These are phyloP conservation scores for Inga laurina DNA, from an alignment of 306 rosid genomes.

Conservation along the genomic window DNA sequence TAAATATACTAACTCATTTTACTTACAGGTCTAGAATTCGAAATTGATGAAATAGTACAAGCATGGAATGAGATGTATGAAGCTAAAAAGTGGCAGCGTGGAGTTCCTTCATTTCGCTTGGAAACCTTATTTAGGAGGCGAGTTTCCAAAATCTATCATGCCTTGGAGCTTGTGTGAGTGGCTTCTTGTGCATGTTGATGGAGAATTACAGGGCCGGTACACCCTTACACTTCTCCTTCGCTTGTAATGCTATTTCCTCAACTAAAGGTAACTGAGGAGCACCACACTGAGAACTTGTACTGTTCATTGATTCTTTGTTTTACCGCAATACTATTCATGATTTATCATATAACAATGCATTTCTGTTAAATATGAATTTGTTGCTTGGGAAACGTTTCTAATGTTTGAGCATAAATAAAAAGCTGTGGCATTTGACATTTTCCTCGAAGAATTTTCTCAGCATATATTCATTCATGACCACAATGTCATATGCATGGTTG, in stretches of 20 bases:
- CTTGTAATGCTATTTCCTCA: conserved; percentile 13
- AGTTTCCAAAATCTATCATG: conserved; percentile 50
- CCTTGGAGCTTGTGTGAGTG: conserved; percentile 41
- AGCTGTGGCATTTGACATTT: background rate
- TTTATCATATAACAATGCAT: background rate
- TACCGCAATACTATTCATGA: background rate
- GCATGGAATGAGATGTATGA: conserved; percentile 70
- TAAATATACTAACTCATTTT: background rate
- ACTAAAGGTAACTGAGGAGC: conserved; percentile 25
- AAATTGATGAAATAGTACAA: conserved; percentile 58
- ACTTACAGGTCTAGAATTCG: conserved; percentile 52
- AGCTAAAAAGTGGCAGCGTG: conserved; percentile 48
- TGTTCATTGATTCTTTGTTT: background rate
- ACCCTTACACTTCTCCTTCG: background rate
- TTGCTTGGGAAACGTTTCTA: background rate
- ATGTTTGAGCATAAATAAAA: background rate
- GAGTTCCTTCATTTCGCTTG: conserved; percentile 59
- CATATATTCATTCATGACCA: background rate
- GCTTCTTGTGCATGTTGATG: background rate
- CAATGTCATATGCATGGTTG: background rate
- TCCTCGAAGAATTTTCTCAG: background rate
- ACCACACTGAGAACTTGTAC: background rate
- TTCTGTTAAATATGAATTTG: background rate
- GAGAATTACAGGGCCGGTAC: conserved; percentile 1
- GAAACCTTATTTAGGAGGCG: conserved; percentile 57